Base-by-base conservation (phyloP, 2,329 filamentous ascomycete species). In the Zymoseptoria pseudotritici region DNA sequence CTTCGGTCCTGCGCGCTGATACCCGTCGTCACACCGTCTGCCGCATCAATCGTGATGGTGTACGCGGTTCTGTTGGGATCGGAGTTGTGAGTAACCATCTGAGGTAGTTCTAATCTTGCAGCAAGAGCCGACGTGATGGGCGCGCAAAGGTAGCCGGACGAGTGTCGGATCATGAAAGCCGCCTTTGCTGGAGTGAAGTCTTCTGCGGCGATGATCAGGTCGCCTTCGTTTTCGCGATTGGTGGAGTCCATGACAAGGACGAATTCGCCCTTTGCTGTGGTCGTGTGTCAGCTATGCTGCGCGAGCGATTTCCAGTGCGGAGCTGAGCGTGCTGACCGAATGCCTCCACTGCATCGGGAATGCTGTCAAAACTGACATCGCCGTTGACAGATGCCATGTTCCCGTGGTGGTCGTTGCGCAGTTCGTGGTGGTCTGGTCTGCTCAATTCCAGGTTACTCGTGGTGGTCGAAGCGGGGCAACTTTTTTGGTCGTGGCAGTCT, bases 151-250 rank as follows among this genome's bases (percentile, higher is more conserved):
- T 93, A 86, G 72, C 94, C 94, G 3, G 90, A 84, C 52, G 89
- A 89, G 80, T 96, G 86, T 70, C 91, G 90, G 75, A 99, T 85
- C 83, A 99, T 87, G 80, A 97, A 99, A 70, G 91, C 90, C 86
- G 96, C 95, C 78, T 97, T 93, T 66, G 89, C 83, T 22, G 91
- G 82, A 8, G 93, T 96, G 65, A 97, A 79, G 70, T 88, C 83
- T 67, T 91, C 80, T 63, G 91, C 93, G 66, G 94, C 90, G 72
- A 97, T 95, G 76, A 97, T 97, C 54, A 99, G 85, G 78, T 99
- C 94, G 75, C 92, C 94, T 82, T 99, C 94, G 76, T 99, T 99
- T 77, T 99, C 94, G 75, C 94, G 92, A 63, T 87, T 85, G 65
- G 91, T 86, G 67, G 90, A 89, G 80, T 99, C 94, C 71, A 99